Base-by-base conservation (phyloP, 768 basidiomycete species). In the Harrya chromipes region DNA sequence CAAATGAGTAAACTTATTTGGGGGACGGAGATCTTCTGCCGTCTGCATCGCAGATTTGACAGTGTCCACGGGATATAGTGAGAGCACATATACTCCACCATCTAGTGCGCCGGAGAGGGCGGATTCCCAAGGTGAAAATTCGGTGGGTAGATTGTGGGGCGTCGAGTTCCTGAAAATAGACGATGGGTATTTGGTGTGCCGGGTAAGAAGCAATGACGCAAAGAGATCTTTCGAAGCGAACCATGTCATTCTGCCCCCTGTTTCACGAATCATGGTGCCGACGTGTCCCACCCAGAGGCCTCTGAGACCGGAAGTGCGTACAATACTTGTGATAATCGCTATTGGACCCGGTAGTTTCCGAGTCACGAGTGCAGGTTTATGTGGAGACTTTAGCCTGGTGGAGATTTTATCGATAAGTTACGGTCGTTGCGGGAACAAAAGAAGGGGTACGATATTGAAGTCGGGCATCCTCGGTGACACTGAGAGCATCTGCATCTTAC, bases 21-120 rank as follows among this genome's bases (percentile, higher is more conserved):
- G 53, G 33, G 83, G 81, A 10, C 84, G 76, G 44, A 93, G 75
- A 65, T 93, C 90, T 49, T 87, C 87, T 60, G 84, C 84, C 1
- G 94, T 97, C 73, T 95, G 93, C 65, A 94, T 88, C 39, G 87
- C 83, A 51, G 85, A 89, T 72, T 95, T 94, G 59, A 95, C 81
- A 24, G 85, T 86, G 70, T 95, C 93, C 5, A 89, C 91, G 1
- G 94, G 93, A 75, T 93, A 97, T 33, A 94, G 74, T 21, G 83
- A 81, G 52, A 93, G 70, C 55, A 87, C 90, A 74, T 87, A 93
- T 44, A 79, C 73, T 2, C 84, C 83, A 4, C 92, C 93, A 4
- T 90, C 88, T 48, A 80, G 73, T 19, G 90, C 90, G 14, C 91
- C 93, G 0, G 87, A 79, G 1, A 86, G 49, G 26, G 90, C 90